Evolutionary conservation across 2,329 filamentous ascomycete genomes (phyloP).

Genomic region (Fusarium oxysporum): DNA sequence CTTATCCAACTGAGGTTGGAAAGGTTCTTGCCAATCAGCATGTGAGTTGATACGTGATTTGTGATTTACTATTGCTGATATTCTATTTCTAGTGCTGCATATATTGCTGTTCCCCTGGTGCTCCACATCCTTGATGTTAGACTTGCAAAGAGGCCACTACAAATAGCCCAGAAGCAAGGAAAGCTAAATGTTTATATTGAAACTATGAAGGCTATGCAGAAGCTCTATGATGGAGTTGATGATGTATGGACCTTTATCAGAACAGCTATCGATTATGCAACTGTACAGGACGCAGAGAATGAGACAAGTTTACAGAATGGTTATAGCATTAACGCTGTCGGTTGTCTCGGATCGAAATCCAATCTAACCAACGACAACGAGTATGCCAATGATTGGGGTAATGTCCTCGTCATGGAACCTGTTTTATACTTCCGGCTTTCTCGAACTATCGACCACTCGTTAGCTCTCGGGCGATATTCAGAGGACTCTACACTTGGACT

Average conservation of each 20-base stretch:
- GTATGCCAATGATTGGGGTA: slow-evolving; percentile 14
- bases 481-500: neutral
- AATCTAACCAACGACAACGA: neutral
- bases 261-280: slow-evolving; percentile 11
- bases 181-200: slow-evolving; percentile 22
- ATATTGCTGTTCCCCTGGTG: slow-evolving; percentile 21
- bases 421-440: slow-evolving; percentile 19
- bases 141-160: slow-evolving; percentile 19
- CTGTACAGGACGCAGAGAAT: neutral
- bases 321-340: neutral
- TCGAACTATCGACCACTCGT: slow-evolving; percentile 20
- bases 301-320: neutral
- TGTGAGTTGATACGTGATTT: slow-evolving; percentile 1
- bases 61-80: too few relatives aligned
- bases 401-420: slow-evolving; percentile 17
- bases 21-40: slow-evolving; percentile 26
- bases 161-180: slow-evolving; percentile 28
- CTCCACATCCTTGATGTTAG: slow-evolving; percentile 27
- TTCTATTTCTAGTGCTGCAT: slow-evolving; percentile 6
- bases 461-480: slow-evolving; percentile 13
- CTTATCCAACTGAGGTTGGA: slow-evolving; percentile 20
- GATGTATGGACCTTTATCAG: slow-evolving; percentile 25
- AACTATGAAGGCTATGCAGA: slow-evolving; percentile 17
- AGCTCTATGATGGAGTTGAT: slow-evolving; percentile 24
- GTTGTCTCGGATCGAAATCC: neutral